These are phyloP conservation scores for Xylariaceae sp. DNA, from an alignment of 2,329 filamentous ascomycete species.

Conservation along the genomic window DNA sequence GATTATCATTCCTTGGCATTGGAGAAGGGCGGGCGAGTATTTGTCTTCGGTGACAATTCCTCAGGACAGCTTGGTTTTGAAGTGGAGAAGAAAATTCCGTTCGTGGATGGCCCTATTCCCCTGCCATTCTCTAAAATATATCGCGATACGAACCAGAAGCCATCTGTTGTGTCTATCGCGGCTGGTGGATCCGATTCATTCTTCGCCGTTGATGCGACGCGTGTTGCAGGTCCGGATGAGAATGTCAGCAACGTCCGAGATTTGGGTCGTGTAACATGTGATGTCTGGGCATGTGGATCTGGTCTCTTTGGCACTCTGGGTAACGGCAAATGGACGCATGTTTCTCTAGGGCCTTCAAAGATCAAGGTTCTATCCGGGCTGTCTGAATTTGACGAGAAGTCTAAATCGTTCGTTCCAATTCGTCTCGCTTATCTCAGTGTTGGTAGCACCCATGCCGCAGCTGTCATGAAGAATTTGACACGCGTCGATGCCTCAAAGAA, in stretches of 20 bases:
- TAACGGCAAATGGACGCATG: constrained; percentile 84
- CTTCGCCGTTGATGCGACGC: constrained; percentile 75
- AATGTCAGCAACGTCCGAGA: constrained; percentile 38
- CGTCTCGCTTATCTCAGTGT: constrained; percentile 68
- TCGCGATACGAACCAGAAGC: constrained; percentile 55
- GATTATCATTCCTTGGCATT: constrained; percentile 81
- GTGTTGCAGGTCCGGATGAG: constrained; percentile 42
- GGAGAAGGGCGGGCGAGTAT: constrained; percentile 71
- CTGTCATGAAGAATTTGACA: constrained; percentile 78
- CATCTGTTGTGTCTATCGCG: constrained; percentile 70
- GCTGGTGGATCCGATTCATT: constrained; percentile 86
- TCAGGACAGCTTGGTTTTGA: constrained; percentile 88
- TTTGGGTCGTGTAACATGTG: constrained; percentile 59
- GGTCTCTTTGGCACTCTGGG: constrained; percentile 82
- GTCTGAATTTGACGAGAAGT: constrained; percentile 78
- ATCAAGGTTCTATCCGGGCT: constrained; percentile 79
- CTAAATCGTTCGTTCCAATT: constrained; percentile 68
- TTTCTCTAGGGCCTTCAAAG: constrained; percentile 72
- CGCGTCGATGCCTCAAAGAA: constrained; percentile 52
- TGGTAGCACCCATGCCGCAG: constrained; percentile 75
- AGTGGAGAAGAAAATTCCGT: constrained; percentile 56
- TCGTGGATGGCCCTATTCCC: constrained; percentile 64
- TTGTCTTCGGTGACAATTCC: constrained; percentile 87
- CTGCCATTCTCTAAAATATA: constrained; percentile 72
- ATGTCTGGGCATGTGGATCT: constrained; percentile 82